A percentile compares a stretch with the other conserved stretches of the same genome.
Evolutionary conservation across 2,329 filamentous ascomycete genomes (phyloP).

Genomic region (Hawksworthiomyces lignivorus): DNA sequence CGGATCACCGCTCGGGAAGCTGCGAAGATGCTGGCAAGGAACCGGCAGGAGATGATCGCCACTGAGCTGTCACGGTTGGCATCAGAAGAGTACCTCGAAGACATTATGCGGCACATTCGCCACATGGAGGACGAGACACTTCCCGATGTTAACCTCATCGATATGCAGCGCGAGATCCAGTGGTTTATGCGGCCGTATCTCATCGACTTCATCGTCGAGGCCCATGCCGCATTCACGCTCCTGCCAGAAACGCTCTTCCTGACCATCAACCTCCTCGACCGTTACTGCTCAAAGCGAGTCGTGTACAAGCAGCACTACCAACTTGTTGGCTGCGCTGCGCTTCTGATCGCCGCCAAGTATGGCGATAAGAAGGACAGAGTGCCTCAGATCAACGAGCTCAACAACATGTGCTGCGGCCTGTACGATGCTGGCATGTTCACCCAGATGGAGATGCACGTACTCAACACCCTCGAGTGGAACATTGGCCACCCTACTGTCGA

Average conservation of each 20-base stretch:
- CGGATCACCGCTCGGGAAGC: slow-evolving; percentile 67
- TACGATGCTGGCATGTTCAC: slow-evolving; percentile 99
- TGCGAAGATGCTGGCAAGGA: slow-evolving; percentile 67
- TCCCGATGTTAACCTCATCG: slow-evolving; percentile 93
- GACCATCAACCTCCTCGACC: slow-evolving; percentile 90
- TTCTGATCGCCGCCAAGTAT: slow-evolving; percentile 96
- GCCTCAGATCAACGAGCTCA: slow-evolving; percentile 92
- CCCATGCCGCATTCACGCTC: slow-evolving; percentile 87
- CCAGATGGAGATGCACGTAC: slow-evolving; percentile 99
- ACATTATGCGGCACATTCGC: slow-evolving; percentile 89
- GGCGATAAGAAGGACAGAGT: slow-evolving; percentile 98
- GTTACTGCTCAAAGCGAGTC: slow-evolving; percentile 94
- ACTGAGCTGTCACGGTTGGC: slow-evolving; percentile 81
- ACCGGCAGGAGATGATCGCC: slow-evolving; percentile 80
- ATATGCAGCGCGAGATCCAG: slow-evolving; percentile 98
- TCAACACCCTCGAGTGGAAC: slow-evolving; percentile 94
- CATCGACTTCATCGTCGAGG: slow-evolving; percentile 96
- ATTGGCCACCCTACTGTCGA: slow-evolving; percentile 95
- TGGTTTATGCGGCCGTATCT: slow-evolving; percentile 99
- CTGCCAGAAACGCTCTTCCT: slow-evolving; percentile 93
- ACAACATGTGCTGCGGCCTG: slow-evolving; percentile 97
- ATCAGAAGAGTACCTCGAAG: slow-evolving; percentile 85
- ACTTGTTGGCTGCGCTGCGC: slow-evolving; percentile 88
- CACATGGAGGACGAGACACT: slow-evolving; percentile 93
- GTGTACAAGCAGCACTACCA: slow-evolving; percentile 99